Conservation (phyloP, 495 filamentous ascomycete species). For the Wilcoxina mikolae region DNA sequence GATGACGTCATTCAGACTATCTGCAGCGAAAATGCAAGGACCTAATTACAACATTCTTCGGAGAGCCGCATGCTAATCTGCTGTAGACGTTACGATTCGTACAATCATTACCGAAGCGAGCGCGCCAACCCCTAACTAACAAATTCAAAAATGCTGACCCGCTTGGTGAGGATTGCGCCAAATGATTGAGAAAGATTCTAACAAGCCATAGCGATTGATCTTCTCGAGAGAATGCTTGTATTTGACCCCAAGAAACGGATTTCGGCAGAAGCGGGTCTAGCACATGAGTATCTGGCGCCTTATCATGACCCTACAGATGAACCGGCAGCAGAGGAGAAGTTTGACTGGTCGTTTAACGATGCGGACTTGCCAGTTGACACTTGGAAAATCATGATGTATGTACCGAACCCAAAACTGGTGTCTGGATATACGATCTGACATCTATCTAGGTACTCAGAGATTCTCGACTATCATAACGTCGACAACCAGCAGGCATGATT, state of each 20-base stretch:
- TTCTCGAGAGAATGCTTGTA: conserved; percentile 92
- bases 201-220: conserved; percentile 58
- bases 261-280: conserved; percentile 66
- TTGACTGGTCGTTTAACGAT: conserved; percentile 99
- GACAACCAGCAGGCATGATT: conserved; percentile 36
- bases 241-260: conserved; percentile 91
- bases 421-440: background rate
- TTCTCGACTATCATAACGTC: conserved; percentile 96
- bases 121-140: conserved; percentile 72
- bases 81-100: conserved; percentile 84
- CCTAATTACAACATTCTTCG: conserved; percentile 14
- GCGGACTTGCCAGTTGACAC: conserved; percentile 94
- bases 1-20: conserved; percentile 98
- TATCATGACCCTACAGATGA: conserved; percentile 97
- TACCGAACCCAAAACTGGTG: background rate
- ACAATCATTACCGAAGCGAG: conserved; percentile 90
- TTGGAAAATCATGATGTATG: conserved; percentile 99
- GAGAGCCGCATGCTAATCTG: conserved; percentile 11
- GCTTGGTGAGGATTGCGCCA: conserved; percentile 46
- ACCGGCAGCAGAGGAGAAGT: conserved; percentile 90
- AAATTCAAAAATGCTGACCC: conserved; percentile 95
- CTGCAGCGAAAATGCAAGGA: conserved; percentile 85
- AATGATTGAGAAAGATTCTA: background rate
- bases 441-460: conserved; percentile 84
- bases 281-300: conserved; percentile 83